Conservation (phyloP, 2,329 filamentous ascomycete species). For the Graphiopsis chlorocephala region DNA sequence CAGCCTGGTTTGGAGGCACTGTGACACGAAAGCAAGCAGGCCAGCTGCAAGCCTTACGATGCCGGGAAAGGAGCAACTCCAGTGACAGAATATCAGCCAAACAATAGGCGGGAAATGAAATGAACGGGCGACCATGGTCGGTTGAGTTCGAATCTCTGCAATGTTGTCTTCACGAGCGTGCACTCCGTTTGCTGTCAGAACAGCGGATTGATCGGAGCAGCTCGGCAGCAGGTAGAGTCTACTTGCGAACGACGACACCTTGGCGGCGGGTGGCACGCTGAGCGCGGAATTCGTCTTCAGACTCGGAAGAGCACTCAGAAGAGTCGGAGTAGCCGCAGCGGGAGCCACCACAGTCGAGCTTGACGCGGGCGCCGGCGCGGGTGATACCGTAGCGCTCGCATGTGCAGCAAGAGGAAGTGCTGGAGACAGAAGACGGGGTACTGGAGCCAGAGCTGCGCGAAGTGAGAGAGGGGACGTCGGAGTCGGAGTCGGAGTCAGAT, state of each 20-base stretch:
- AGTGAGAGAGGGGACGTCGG: constrained; percentile 53
- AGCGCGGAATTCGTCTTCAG: constrained; percentile 53
- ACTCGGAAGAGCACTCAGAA: constrained; percentile 67
- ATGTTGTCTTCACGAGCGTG: neutral
- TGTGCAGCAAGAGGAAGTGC: constrained; percentile 64
- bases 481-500: constrained; percentile 62
- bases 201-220: neutral
- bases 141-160: constrained; percentile 1
- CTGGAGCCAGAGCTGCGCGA: constrained; percentile 67
- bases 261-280: constrained; percentile 43
- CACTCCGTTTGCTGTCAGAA: neutral
- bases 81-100: constrained; percentile 10
- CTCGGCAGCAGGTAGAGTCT: neutral
- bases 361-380: constrained; percentile 82
- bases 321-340: constrained; percentile 78
- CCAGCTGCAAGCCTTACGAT: constrained; percentile 8
- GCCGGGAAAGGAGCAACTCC: neutral
- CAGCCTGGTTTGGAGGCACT: constrained; percentile 9
- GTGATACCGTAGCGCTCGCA: constrained; percentile 98
- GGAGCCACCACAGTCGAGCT: constrained; percentile 88
- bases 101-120: constrained; percentile 13
- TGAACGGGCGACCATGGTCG: constrained; percentile 11
- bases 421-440: constrained; percentile 54
- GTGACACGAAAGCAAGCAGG: constrained; percentile 9
- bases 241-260: constrained; percentile 43